Conservation (phyloP, 139 green algal genomes). For the Closterium sp. region DNA sequence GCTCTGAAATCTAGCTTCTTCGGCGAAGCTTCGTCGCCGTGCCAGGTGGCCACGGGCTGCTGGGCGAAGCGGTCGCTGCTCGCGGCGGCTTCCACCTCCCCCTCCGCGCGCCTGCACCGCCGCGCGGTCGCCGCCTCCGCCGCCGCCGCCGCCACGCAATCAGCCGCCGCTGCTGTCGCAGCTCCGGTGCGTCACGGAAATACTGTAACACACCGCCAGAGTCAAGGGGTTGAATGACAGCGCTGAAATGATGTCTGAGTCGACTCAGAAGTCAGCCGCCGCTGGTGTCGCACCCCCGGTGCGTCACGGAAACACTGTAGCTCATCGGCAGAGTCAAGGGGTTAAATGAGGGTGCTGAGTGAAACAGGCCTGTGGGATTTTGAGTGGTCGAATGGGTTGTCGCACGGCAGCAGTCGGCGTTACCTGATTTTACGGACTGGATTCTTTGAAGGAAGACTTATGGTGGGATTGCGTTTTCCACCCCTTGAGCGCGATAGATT, state of each 20-base stretch:
- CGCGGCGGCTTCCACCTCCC: not conserved
- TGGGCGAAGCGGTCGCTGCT: not conserved
- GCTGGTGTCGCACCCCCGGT: not conserved
- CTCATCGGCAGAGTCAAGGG: too few relatives aligned
- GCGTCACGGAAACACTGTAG: not conserved
- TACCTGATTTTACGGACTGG: too few relatives aligned
- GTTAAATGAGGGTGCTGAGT: too few relatives aligned
- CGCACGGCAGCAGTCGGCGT: too few relatives aligned
- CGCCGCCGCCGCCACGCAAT: not conserved
- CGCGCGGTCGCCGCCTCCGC: not conserved
- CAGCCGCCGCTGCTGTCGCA: not conserved
- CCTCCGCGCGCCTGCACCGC: not conserved
- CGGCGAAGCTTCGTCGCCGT: not conserved
- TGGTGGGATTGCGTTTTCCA: too few relatives aligned
- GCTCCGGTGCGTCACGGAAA: not conserved
- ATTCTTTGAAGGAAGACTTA: too few relatives aligned
- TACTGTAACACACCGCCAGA: too few relatives aligned
- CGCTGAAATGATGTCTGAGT: too few relatives aligned
- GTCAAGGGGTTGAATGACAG: too few relatives aligned
- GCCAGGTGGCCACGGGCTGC: not conserved
- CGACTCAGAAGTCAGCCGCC: not conserved
- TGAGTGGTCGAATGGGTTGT: too few relatives aligned
- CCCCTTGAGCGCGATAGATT: too few relatives aligned
- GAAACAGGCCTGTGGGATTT: too few relatives aligned
- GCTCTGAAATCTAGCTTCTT: not conserved